A percentile compares a stretch with the other conserved stretches of the same genome.
Conservation (phyloP, 1,139 yeast genomes). For the Pichia sp. region DNA sequence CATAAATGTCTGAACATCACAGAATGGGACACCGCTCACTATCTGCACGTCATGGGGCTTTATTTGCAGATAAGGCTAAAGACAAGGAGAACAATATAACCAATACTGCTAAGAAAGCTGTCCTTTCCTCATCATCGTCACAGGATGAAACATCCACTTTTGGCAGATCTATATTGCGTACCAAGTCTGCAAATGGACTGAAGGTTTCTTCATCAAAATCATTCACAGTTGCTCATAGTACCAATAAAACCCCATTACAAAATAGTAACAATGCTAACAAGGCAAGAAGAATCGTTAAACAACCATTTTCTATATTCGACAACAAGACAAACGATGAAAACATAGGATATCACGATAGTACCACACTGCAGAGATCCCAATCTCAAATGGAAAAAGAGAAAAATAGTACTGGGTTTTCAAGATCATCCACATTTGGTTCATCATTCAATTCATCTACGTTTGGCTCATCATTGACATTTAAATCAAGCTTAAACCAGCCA, state of each 20-base stretch:
- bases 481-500: not conserved
- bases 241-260: no score
- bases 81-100: slow-evolving; percentile 1
- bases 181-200: slow-evolving; percentile 27
- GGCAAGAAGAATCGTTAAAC: slow-evolving; percentile 20
- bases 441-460: no score
- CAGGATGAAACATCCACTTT: not conserved
- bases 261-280: slow-evolving; percentile 16
- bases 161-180: slow-evolving; percentile 20
- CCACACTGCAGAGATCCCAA: slow-evolving; percentile 13
- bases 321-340: not conserved
- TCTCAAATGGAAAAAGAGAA: not conserved
- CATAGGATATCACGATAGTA: slow-evolving; percentile 10
- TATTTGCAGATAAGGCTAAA: not conserved
- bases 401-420: not conserved
- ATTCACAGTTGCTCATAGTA: not conserved
- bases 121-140: not conserved
- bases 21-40: slow-evolving; percentile 2
- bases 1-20: slow-evolving; percentile 2
- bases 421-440: slow-evolving; percentile 13
- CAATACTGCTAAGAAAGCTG: not conserved
- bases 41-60: slow-evolving; percentile 2
- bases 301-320: slow-evolving; percentile 14
- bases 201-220: slow-evolving; percentile 2
- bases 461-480: no score